Evolutionary conservation across 345 rosid genomes (phyloP).

Genomic region (Eutrema yunnanense): DNA sequence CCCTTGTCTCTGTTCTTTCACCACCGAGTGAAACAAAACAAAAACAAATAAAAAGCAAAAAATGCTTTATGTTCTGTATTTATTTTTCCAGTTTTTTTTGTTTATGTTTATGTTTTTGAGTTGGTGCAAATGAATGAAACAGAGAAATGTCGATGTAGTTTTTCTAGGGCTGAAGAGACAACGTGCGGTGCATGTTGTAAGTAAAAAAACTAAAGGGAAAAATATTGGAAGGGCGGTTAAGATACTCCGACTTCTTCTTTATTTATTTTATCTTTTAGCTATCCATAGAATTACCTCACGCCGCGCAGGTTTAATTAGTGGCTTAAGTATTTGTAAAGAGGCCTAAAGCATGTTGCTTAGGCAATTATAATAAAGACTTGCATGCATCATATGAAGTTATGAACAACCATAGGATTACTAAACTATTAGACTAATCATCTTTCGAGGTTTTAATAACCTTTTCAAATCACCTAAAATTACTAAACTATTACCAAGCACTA

Average conservation of each 20-base stretch:
- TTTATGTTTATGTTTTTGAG: background rate
- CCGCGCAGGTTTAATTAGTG: background rate
- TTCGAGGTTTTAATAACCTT: too few species aligned
- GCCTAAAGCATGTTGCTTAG: background rate
- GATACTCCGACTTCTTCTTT: background rate
- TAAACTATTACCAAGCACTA: background rate
- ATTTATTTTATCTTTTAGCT: background rate
- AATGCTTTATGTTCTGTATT: background rate
- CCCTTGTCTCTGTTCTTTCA: constrained; percentile 14
- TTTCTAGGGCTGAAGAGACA: constrained; percentile 24
- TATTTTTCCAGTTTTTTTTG: background rate
- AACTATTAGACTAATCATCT: background rate
- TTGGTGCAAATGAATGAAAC: constrained; percentile 21
- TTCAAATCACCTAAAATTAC: too few species aligned
- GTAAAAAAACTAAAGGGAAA: background rate
- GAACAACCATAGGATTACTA: background rate
- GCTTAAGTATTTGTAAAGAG: background rate
- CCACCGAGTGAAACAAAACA: constrained; percentile 16
- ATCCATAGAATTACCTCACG: background rate
- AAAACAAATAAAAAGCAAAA: background rate
- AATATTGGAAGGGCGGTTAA: constrained; percentile 17
- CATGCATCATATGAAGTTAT: background rate
- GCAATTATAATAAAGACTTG: background rate
- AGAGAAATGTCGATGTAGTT: constrained; percentile 8
- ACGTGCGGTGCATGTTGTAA: constrained; percentile 31